These are phyloP conservation scores for Botrytis sinoallii DNA, from an alignment of 2,329 filamentous ascomycete genomes.

Conservation along the genomic window DNA sequence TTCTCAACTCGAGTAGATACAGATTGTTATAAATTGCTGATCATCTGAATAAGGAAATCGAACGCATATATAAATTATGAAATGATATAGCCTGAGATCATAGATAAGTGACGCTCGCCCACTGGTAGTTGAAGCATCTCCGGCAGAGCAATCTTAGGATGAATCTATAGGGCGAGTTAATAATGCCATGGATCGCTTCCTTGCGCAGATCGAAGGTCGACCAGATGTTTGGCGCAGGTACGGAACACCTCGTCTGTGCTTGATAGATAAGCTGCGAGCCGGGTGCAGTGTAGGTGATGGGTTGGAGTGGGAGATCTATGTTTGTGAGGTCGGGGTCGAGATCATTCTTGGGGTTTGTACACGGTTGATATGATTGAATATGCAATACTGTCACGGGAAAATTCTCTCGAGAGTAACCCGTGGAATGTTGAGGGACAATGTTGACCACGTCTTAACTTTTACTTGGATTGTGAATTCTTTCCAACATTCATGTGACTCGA, in stretches of 20 bases:
- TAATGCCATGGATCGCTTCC: background rate
- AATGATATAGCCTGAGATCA: background rate
- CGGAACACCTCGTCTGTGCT: background rate
- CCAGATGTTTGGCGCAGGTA: background rate
- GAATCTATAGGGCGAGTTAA: background rate
- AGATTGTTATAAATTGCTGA: background rate
- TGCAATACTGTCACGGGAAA: background rate
- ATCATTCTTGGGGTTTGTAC: background rate
- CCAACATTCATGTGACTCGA: background rate
- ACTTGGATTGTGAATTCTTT: background rate
- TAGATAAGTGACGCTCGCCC: background rate
- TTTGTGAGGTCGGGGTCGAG: background rate
- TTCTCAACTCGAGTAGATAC: background rate
- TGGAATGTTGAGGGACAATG: background rate
- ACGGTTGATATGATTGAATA: background rate
- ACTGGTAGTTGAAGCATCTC: conserved; percentile 15
- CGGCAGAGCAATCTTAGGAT: background rate
- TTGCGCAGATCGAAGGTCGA: background rate
- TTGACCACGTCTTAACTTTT: background rate
- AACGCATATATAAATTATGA: conserved; percentile 11
- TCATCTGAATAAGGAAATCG: background rate
- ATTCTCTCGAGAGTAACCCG: too few species aligned
- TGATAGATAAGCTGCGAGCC: conserved; percentile 4
- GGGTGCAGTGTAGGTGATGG: background rate
- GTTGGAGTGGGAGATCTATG: background rate